Conservation (phyloP, 2,329 filamentous ascomycete genomes). For the Curvularia lunata region DNA sequence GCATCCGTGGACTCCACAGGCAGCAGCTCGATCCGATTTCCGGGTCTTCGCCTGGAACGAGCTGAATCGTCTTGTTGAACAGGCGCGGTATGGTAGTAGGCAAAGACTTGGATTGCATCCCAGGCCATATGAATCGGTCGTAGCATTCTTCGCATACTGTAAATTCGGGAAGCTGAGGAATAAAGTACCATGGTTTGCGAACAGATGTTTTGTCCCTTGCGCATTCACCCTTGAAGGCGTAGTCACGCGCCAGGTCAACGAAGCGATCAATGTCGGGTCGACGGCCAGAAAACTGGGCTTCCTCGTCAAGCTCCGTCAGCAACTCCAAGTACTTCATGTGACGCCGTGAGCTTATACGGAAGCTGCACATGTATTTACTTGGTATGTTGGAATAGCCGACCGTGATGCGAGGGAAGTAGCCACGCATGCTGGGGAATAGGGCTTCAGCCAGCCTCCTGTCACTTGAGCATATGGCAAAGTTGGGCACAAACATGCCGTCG, state of each 20-base stretch:
- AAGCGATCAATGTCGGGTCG: slow-evolving; percentile 65
- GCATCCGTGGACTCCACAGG: slow-evolving; percentile 81
- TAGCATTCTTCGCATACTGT: slow-evolving; percentile 90
- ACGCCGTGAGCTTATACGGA: slow-evolving; percentile 67
- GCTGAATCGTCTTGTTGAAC: slow-evolving; percentile 63
- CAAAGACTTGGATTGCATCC: slow-evolving; percentile 57
- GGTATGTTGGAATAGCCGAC: slow-evolving; percentile 48
- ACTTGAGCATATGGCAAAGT: slow-evolving; percentile 76
- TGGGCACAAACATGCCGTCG: slow-evolving; percentile 66
- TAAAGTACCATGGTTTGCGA: slow-evolving; percentile 77
- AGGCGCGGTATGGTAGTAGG: slow-evolving; percentile 45
- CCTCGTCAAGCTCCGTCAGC: slow-evolving; percentile 61
- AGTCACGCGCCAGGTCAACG: slow-evolving; percentile 64
- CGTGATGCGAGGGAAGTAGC: slow-evolving; percentile 63
- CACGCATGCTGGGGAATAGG: slow-evolving; percentile 73
- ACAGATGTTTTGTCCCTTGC: slow-evolving; percentile 65
- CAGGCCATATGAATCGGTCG: slow-evolving; percentile 76
- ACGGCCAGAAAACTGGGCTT: slow-evolving; percentile 43
- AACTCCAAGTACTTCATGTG: slow-evolving; percentile 64
- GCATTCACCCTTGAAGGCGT: slow-evolving; percentile 62
- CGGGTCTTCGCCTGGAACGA: slow-evolving; percentile 58
- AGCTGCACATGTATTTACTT: slow-evolving; percentile 65
- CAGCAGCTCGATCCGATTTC: slow-evolving; percentile 66
- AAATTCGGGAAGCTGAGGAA: slow-evolving; percentile 75
- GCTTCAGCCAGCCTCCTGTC: slow-evolving; percentile 76